Conservation (phyloP, 179 eudicot genomes). For the Sideroxylon spinosum region DNA sequence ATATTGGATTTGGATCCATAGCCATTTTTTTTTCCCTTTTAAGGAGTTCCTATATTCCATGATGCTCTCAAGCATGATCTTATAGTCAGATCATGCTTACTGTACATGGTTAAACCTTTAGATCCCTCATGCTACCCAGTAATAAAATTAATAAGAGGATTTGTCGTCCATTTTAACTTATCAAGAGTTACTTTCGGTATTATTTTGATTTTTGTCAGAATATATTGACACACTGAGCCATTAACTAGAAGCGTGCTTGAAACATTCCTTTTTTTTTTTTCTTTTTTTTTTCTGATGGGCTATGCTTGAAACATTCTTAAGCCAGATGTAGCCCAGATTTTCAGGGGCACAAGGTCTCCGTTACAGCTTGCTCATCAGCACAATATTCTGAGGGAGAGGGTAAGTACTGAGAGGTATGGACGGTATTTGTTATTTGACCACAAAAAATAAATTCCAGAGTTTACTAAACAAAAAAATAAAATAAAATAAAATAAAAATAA, state of each 20-base stretch:
- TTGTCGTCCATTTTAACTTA: not conserved
- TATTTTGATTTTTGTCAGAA: too few relatives aligned
- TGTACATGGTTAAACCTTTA: not conserved
- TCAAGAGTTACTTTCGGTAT: not conserved
- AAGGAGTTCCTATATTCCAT: not conserved
- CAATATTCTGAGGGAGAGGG: not conserved
- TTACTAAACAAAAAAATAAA: too few relatives aligned
- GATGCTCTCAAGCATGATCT: not conserved
- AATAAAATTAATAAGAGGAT: not conserved
- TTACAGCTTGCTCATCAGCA: slow-evolving; percentile 1
- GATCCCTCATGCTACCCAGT: not conserved
- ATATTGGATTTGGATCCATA: not conserved
- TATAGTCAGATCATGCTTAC: not conserved
- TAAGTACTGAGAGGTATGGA: not conserved
- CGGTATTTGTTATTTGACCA: not conserved
- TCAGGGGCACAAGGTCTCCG: not conserved
- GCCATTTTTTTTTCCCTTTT: not conserved
- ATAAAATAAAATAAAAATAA: not conserved
- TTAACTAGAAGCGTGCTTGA: too few relatives aligned
- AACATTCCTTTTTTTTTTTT: too few relatives aligned
- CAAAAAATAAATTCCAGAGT: not conserved
- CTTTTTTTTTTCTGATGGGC: not conserved
- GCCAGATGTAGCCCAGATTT: not conserved
- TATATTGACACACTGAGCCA: not conserved
- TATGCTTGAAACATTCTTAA: not conserved